Conservation (phyloP, 331 rosid species). For the Quercus lobata region DNA sequence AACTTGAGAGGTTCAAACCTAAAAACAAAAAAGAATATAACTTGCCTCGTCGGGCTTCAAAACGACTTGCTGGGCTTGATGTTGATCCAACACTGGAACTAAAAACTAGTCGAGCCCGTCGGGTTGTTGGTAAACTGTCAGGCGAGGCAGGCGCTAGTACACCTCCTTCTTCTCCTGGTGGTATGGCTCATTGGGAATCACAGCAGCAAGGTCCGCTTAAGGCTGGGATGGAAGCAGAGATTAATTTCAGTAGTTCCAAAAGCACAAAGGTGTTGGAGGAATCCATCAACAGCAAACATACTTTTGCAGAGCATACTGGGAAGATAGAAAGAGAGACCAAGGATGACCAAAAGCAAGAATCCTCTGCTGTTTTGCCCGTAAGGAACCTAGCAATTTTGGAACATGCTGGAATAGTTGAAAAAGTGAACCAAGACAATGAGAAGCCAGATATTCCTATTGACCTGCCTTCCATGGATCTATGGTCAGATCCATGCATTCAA, state of each 20-base stretch:
- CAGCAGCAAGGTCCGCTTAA: slow-evolving; percentile 17
- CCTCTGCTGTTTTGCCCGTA: slow-evolving; percentile 5
- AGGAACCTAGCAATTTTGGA: slow-evolving; percentile 11
- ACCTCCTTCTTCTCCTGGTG: slow-evolving; percentile 22
- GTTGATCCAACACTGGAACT: slow-evolving; percentile 55
- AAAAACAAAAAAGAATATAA: slow-evolving; percentile 39
- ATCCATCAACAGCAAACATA: slow-evolving; percentile 6
- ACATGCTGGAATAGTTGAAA: slow-evolving; percentile 15
- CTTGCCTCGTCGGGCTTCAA: slow-evolving; percentile 77
- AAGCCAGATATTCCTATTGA: slow-evolving; percentile 34
- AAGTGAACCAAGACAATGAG: slow-evolving; percentile 21
- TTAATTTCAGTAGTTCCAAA: not conserved
- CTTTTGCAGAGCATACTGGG: slow-evolving; percentile 6
- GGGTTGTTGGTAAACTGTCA: slow-evolving; percentile 30
- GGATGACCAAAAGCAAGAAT: slow-evolving; percentile 3
- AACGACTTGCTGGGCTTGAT: slow-evolving; percentile 82
- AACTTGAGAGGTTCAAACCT: slow-evolving; percentile 23
- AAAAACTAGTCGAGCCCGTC: slow-evolving; percentile 36
- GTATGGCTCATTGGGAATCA: not conserved
- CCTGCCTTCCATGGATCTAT: slow-evolving; percentile 49
- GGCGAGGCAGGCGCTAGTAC: slow-evolving; percentile 16
- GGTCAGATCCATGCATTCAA: slow-evolving; percentile 87
- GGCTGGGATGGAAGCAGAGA: slow-evolving; percentile 14
- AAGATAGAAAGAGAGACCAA: slow-evolving; percentile 14
- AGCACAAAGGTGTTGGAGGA: not conserved